Evolutionary conservation across 2,329 filamentous ascomycete species (phyloP).

Genomic region (Ophiostoma novo-ulmi): DNA sequence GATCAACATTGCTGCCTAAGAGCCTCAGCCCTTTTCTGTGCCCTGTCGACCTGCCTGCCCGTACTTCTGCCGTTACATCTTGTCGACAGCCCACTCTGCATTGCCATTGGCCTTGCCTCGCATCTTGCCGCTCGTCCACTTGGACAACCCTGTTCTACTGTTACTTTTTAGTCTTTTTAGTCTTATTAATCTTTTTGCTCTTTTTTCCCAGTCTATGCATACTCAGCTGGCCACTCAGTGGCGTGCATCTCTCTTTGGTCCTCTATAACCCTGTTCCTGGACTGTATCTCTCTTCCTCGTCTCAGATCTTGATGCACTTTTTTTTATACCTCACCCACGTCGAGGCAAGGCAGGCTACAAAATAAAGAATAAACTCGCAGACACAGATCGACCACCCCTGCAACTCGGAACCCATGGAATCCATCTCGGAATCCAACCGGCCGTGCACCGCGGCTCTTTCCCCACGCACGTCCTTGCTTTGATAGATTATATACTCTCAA

Average conservation of each 20-base stretch:
- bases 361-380: neutral
- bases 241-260: neutral
- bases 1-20: neutral
- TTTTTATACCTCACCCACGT: too few relatives aligned
- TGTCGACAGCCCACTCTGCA: neutral
- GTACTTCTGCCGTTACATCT: neutral
- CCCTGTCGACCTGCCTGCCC: neutral
- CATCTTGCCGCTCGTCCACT: neutral
- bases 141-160: neutral
- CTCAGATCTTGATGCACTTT: neutral
- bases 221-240: neutral
- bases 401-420: neutral
- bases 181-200: neutral
- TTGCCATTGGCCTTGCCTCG: neutral
- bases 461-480: neutral
- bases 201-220: neutral
- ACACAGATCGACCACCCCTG: neutral
- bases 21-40: neutral
- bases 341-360: neutral
- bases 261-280: neutral
- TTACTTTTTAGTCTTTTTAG: too few relatives aligned
- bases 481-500: neutral
- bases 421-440: constrained; percentile 2
- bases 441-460: constrained; percentile 1
- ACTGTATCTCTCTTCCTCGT: neutral